phyloP scores from a whole-genome alignment of 2,329 filamentous ascomycete species.

The Talaromyces amestolkiae region DNA sequence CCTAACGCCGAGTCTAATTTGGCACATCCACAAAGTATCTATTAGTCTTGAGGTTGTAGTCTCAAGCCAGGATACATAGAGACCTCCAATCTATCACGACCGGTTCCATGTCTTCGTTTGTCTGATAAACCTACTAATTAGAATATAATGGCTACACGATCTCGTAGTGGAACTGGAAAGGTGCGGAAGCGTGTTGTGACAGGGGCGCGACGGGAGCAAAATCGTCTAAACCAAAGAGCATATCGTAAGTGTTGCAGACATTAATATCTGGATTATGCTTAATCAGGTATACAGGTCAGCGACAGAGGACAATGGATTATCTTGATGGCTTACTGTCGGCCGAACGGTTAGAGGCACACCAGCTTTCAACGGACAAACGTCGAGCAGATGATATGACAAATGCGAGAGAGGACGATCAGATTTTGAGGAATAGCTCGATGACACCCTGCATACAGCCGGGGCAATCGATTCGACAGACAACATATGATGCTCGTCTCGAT shows the following conservation, averaged over 20 bases:
- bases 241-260: slow-evolving; percentile 31
- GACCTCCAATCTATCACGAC: background rate
- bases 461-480: background rate
- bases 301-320: background rate
- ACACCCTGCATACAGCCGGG: background rate
- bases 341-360: background rate
- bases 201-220: slow-evolving; percentile 39
- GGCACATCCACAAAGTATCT: background rate
- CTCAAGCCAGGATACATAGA: background rate
- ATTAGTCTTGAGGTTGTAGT: background rate
- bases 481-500: background rate
- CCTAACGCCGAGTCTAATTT: background rate
- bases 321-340: background rate
- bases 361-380: background rate
- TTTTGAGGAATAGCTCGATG: background rate
- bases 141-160: background rate
- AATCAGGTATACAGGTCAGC: background rate
- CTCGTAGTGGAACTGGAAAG: background rate
- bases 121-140: background rate
- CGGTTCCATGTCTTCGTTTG: background rate
- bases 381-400: background rate
- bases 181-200: slow-evolving; percentile 36
- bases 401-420: background rate
- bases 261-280: background rate
- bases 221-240: slow-evolving; percentile 35